These are phyloP conservation scores for Nemania sp. DNA, from an alignment of 2,329 filamentous ascomycete genomes.

Conservation along the genomic window DNA sequence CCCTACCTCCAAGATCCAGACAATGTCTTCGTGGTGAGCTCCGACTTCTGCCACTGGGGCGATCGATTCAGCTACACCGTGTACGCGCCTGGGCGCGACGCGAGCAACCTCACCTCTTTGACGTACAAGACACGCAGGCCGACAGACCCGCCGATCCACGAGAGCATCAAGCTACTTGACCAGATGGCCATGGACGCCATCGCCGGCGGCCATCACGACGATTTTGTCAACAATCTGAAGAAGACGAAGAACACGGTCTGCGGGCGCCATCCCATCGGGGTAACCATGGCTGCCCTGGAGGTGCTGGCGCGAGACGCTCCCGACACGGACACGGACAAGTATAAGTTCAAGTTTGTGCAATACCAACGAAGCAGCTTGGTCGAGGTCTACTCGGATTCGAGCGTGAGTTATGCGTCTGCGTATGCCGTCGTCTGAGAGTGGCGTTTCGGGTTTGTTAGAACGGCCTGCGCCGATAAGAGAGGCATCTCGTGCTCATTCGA, in stretches of 20 bases:
- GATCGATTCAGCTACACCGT: slow-evolving; percentile 80
- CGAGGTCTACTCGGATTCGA: slow-evolving; percentile 70
- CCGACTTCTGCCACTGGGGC: slow-evolving; percentile 98
- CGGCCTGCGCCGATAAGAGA: not conserved
- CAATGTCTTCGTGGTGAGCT: slow-evolving; percentile 86
- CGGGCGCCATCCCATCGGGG: slow-evolving; percentile 90
- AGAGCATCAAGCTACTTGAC: slow-evolving; percentile 83
- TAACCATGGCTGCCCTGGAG: slow-evolving; percentile 88
- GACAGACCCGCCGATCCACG: slow-evolving; percentile 67
- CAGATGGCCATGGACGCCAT: slow-evolving; percentile 83
- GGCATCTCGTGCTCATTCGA: not conserved
- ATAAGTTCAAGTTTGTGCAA: slow-evolving; percentile 76
- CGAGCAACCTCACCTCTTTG: slow-evolving; percentile 48
- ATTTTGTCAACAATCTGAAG: slow-evolving; percentile 70
- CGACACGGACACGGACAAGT: slow-evolving; percentile 46
- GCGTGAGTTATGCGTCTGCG: slow-evolving; percentile 93
- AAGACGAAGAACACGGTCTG: slow-evolving; percentile 90
- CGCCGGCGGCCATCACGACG: slow-evolving; percentile 71
- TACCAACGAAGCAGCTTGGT: slow-evolving; percentile 87
- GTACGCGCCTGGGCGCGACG: slow-evolving; percentile 59
- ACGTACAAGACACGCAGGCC: slow-evolving; percentile 42
- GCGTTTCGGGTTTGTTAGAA: slow-evolving; percentile 3
- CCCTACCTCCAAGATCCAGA: slow-evolving; percentile 75
- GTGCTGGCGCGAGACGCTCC: slow-evolving; percentile 50
- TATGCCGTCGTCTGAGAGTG: slow-evolving; percentile 71